Evolutionary conservation across 768 basidiomycete species (phyloP), one percentile per base, ranked within the genome.

Genomic region (Russula ochroleuca): DNA sequence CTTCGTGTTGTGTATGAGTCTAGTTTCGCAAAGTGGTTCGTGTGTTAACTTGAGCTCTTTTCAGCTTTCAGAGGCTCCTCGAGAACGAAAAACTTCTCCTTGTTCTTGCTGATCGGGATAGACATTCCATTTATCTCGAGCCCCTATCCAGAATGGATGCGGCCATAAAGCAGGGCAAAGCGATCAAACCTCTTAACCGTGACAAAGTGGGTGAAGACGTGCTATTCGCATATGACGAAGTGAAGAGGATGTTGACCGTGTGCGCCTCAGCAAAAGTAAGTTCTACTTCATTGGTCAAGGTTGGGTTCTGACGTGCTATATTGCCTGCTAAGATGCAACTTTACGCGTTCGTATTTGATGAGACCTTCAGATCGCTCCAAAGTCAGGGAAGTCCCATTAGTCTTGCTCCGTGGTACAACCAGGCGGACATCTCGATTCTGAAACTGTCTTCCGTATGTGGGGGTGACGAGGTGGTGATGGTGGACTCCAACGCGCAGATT

Each of bases 171-270:
- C 57, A 37, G 4, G 33, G 14, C 1, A 57, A 31, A 11, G 2
- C 33, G 14, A 58, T 43, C 28, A 60, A 68, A 57, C 33, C 21
- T 0, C 69, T 85, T n/a, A 73, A 78, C 55, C 75, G 74, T 8
- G 75, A 79, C 59, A 83, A 78, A 67, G 74, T 83, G 9, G 84
- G 81, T 0, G 70, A 75, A 2, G 73, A 78, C 8, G 75, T 76
- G 45, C 14, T 80, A 11, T 57, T 85, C 5, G 75, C 84, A 0
- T 84, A 78, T 61, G 83, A 86, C 49, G 84, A 86, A 66, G 69
- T 73, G 9, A 81, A 78, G 65, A 76, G 79, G 0, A 77, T 80
- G 72, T 67, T 86, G n/a, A 77, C 77, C 0, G 63, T 85, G 0
- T 79, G 81, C 60, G 74, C 77, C 5, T 70, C 75, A 0, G 72